Evolutionary conservation across 2,329 filamentous ascomycete species (phyloP), one percentile per base, ranked within the genome.

Genomic region (Westerdykella sp.): DNA sequence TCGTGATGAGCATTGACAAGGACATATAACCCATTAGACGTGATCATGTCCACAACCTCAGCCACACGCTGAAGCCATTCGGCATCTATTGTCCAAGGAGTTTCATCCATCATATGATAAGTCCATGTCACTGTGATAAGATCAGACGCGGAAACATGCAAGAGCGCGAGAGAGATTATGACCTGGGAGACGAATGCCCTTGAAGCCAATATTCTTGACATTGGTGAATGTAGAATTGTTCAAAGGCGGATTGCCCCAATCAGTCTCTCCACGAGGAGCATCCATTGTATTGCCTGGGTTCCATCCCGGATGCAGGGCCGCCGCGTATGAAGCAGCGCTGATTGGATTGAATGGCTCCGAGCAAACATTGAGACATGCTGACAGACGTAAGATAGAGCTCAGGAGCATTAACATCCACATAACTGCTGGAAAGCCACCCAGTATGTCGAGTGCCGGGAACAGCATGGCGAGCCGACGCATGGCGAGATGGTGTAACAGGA

Each of bases 241-340:
- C 1, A 76, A 73, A 0, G 71, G 66, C 0, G 69, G 62, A 43
- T 79, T 79, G 42, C 74, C 74, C 76, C 76, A 80, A n/a, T 23
- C 35, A 1, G 2, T 71, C 74, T 9, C 73, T 44, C 71, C 59
- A 1, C 73, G 73, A 6, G 67, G 59, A 1, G 74, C 73, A 52
- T 78, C 77, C 25, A 79, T 65, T 1, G 74, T 77, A 41, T 79
- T 79, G 13, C 76, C 77, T 13, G 78, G 52, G 47, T 79, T 79
- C 75, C 76, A 79, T 12, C 76, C 75, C 1, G 74, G 54, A 39
- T 72, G 73, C 22, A 76, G 63, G 7, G 64, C 69, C 10, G 67
- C 63, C 39, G 77, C 58, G 28, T 59, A 76, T 4, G 70, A 60
- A 2, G 62, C 52, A 2, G 72, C 73, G 0, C 70, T 63, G 39